phyloP scores from a whole-genome alignment of 2,329 filamentous ascomycete genomes.

The Eutypa lata region DNA sequence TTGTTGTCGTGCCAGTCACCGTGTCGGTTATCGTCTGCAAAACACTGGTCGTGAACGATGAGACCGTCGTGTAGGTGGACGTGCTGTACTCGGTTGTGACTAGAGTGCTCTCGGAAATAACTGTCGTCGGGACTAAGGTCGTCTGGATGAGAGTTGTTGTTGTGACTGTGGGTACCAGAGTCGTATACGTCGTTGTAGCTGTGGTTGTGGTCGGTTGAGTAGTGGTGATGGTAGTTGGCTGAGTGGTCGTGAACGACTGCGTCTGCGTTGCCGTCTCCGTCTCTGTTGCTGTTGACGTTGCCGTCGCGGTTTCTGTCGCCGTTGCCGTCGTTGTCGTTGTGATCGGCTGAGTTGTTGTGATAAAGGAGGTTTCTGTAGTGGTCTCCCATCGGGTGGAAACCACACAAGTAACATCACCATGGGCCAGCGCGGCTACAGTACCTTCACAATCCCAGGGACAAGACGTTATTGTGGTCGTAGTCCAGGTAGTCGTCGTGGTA shows the following conservation, averaged over 20 bases:
- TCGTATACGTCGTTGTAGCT: background rate
- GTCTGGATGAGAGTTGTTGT: slow-evolving; percentile 17
- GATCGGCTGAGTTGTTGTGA: slow-evolving; percentile 1
- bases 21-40: slow-evolving; percentile 12
- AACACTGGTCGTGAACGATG: slow-evolving; percentile 15
- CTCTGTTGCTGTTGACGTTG: background rate
- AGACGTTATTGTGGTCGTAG: background rate
- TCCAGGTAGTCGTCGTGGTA: slow-evolving; percentile 1
- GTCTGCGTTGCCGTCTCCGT: background rate
- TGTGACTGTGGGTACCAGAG: slow-evolving; percentile 9
- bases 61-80: slow-evolving; percentile 18
- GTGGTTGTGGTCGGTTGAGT: slow-evolving; percentile 4
- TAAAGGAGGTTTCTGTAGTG: slow-evolving; percentile 6
- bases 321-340: slow-evolving; percentile 2
- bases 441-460: background rate
- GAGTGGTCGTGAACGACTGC: background rate
- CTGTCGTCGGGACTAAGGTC: slow-evolving; percentile 19
- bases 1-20: slow-evolving; percentile 11
- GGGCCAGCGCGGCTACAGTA: background rate
- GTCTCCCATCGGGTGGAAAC: slow-evolving; percentile 3
- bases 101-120: slow-evolving; percentile 15
- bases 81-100: slow-evolving; percentile 19
- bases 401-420: background rate
- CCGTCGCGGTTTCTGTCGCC: slow-evolving; percentile 1
- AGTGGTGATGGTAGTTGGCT: background rate